Conservation (phyloP, 164 flowering plant genomes). For the Vitis rupestris region DNA sequence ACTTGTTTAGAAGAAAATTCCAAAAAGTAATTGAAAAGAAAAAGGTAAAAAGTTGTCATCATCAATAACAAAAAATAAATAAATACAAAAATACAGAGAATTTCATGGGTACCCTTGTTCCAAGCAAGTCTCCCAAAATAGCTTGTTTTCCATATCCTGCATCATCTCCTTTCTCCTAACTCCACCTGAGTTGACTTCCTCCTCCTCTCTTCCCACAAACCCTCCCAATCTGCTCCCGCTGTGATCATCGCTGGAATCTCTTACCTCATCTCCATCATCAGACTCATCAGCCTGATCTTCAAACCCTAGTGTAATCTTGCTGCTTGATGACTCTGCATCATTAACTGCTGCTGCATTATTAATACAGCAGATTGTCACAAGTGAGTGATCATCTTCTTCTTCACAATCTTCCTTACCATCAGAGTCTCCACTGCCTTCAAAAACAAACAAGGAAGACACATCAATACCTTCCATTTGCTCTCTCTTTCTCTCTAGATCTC, state of each 20-base stretch:
- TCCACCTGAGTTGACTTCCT: neutral
- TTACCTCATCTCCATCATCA: too few species aligned
- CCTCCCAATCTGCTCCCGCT: neutral
- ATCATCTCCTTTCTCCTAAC: slow-evolving; percentile 2
- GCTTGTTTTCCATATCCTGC: slow-evolving; percentile 25
- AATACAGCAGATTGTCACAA: too few species aligned
- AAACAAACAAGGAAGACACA: slow-evolving; percentile 13
- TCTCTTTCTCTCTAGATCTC: neutral
- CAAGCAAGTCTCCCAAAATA: slow-evolving; percentile 32
- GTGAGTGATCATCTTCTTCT: neutral
- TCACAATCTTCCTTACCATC: slow-evolving; percentile 9
- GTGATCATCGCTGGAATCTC: too few species aligned
- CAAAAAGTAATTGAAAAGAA: too few species aligned
- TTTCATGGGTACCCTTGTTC: slow-evolving; percentile 22
- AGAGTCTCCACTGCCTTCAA: slow-evolving; percentile 25
- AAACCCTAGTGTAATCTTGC: too few species aligned
- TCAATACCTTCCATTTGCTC: slow-evolving; percentile 9
- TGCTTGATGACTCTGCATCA: too few species aligned
- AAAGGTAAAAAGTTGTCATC: too few species aligned
- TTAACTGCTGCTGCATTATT: too few species aligned
- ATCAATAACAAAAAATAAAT: too few species aligned
- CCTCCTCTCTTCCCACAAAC: neutral
- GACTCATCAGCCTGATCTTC: too few species aligned
- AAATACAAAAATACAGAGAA: too few species aligned
- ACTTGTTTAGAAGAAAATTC: too few species aligned